Conservation (phyloP, 2,329 filamentous ascomycete species). For the Truncatella angustata region DNA sequence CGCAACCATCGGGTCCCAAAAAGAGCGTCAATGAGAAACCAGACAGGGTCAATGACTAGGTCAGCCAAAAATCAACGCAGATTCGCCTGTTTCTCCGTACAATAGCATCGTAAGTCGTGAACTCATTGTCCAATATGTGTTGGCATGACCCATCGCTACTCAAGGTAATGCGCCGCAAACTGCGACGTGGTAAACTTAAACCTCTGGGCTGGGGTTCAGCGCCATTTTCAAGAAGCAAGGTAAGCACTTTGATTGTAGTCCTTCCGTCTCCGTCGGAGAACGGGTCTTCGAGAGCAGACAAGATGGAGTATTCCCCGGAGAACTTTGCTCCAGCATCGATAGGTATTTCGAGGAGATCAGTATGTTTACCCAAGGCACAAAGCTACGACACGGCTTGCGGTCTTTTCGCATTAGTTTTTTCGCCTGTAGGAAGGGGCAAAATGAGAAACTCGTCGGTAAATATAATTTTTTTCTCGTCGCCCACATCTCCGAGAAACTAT, state of each 20-base stretch:
- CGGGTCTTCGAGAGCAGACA: slow-evolving; percentile 12
- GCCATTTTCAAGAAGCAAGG: slow-evolving; percentile 17
- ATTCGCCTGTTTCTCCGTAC: too few relatives aligned
- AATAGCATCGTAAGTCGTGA: too few relatives aligned
- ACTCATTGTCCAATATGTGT: too few relatives aligned
- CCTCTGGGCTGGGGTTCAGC: slow-evolving; percentile 18
- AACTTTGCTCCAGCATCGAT: background rate
- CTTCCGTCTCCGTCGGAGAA: slow-evolving; percentile 11
- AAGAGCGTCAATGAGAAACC: too few relatives aligned
- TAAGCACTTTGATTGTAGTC: slow-evolving; percentile 17
- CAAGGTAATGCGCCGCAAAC: slow-evolving; percentile 13
- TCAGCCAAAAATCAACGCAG: too few relatives aligned
- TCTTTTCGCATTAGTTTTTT: too few relatives aligned
- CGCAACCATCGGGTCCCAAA: too few relatives aligned
- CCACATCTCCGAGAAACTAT: slow-evolving; percentile 11
- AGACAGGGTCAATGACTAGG: too few relatives aligned
- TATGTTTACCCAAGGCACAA: slow-evolving; percentile 14
- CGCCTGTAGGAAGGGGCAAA: too few relatives aligned
- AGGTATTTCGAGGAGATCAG: slow-evolving; percentile 14
- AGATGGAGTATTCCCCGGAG: slow-evolving; percentile 2
- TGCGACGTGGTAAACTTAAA: slow-evolving; percentile 18
- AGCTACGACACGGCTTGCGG: slow-evolving; percentile 13
- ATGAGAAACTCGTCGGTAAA: too few relatives aligned
- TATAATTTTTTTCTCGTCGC: too few relatives aligned
- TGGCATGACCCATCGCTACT: slow-evolving; percentile 22